These are phyloP conservation scores for Cordyceps fumosorosea DNA, from an alignment of 2,329 filamentous ascomycete genomes.

Conservation along the genomic window DNA sequence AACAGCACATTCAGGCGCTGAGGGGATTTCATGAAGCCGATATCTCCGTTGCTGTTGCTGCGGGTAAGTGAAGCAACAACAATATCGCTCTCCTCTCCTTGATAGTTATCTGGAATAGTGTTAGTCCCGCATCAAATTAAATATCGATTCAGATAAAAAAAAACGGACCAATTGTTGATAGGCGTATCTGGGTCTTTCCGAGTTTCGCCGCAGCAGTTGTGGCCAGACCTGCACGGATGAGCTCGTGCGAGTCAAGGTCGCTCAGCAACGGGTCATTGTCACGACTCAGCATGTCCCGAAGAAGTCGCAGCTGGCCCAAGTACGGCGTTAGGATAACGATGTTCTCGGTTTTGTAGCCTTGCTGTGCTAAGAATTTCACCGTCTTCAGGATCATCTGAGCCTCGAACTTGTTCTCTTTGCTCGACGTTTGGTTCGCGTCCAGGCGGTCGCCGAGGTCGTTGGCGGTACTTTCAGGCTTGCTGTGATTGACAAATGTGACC, in stretches of 20 bases:
- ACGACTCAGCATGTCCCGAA: slow-evolving; percentile 45
- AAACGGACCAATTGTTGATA: slow-evolving; percentile 63
- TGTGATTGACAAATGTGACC: slow-evolving; percentile 63
- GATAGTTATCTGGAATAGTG: slow-evolving; percentile 58
- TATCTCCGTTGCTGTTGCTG: slow-evolving; percentile 56
- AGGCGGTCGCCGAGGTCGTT: slow-evolving; percentile 37
- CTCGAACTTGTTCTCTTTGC: slow-evolving; percentile 58
- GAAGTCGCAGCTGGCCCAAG: slow-evolving; percentile 57
- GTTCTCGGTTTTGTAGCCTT: slow-evolving; percentile 60
- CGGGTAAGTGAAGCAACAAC: slow-evolving; percentile 62
- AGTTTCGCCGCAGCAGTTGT: slow-evolving; percentile 41
- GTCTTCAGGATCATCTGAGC: slow-evolving; percentile 58
- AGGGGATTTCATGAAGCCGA: slow-evolving; percentile 48
- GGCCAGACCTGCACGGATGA: slow-evolving; percentile 54
- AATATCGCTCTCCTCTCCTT: slow-evolving; percentile 70
- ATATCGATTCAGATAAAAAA: neutral
- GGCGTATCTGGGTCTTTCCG: slow-evolving; percentile 44
- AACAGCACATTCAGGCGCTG: slow-evolving; percentile 61
- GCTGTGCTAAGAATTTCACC: slow-evolving; percentile 62
- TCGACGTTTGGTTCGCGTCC: slow-evolving; percentile 43
- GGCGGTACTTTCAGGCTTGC: slow-evolving; percentile 43
- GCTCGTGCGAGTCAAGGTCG: slow-evolving; percentile 59
- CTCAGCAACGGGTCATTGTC: slow-evolving; percentile 61
- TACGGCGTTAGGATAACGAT: slow-evolving; percentile 69
- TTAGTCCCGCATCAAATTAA: neutral